Evolutionary conservation across 495 filamentous ascomycete genomes (phyloP).

Genomic region (Usnea hakonensis): DNA sequence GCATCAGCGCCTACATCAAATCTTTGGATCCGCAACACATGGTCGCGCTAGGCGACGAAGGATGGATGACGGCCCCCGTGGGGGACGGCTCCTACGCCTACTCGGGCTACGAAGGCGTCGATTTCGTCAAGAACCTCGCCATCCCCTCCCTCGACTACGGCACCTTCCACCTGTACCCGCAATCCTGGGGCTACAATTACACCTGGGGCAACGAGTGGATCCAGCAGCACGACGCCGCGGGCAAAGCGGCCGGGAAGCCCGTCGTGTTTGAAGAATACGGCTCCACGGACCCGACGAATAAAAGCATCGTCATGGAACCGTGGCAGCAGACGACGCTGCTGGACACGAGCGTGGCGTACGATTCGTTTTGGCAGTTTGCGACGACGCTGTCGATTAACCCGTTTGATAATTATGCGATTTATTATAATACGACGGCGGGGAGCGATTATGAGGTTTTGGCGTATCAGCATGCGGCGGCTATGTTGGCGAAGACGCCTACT

Average conservation of each 20-base stretch:
- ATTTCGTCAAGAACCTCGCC: slow-evolving; percentile 53
- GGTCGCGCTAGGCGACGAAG: slow-evolving; percentile 58
- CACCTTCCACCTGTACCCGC: slow-evolving; percentile 59
- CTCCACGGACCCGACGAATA: slow-evolving; percentile 6
- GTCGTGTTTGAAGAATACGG: slow-evolving; percentile 64
- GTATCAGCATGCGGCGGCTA: slow-evolving; percentile 19
- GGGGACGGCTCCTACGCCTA: slow-evolving; percentile 53
- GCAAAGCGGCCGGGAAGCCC: slow-evolving; percentile 51
- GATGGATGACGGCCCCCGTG: slow-evolving; percentile 35
- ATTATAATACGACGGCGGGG: slow-evolving; percentile 14
- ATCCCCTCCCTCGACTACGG: slow-evolving; percentile 57
- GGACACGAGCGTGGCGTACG: slow-evolving; percentile 43
- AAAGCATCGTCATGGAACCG: slow-evolving; percentile 34
- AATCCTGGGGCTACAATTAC: slow-evolving; percentile 38
- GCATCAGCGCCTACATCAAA: slow-evolving; percentile 56
- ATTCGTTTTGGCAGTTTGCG: slow-evolving; percentile 64
- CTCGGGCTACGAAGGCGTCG: slow-evolving; percentile 49
- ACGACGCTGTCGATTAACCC: slow-evolving; percentile 18
- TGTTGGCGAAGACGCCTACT: slow-evolving; percentile 20
- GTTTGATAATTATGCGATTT: slow-evolving; percentile 23
- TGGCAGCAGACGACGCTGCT: slow-evolving; percentile 53
- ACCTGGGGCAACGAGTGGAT: slow-evolving; percentile 53
- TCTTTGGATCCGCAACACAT: slow-evolving; percentile 55
- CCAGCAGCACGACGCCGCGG: slow-evolving; percentile 49
- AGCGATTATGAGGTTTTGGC: slow-evolving; percentile 18